These are phyloP conservation scores for Suaeda aralocaspica DNA, from an alignment of 148 eudicot species.

Conservation along the genomic window DNA sequence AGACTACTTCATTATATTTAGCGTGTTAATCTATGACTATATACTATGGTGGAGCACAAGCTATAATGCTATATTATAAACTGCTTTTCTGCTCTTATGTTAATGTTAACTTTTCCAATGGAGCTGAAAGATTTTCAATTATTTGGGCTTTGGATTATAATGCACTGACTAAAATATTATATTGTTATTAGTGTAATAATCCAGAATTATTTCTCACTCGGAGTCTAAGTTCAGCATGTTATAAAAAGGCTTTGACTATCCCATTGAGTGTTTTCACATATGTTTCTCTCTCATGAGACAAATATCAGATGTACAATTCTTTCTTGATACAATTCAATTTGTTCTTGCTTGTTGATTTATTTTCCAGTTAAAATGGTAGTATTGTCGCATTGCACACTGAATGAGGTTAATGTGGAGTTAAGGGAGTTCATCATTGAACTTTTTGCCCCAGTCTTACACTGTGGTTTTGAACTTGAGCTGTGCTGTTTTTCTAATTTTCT, in stretches of 20 bases:
- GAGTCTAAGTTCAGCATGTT: neutral
- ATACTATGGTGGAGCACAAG: neutral
- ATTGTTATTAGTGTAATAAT: neutral
- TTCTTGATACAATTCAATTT: neutral
- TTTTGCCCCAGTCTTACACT: neutral
- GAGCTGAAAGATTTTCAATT: neutral
- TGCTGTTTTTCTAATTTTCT: slow-evolving; percentile 11
- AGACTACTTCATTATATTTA: neutral
- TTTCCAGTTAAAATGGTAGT: neutral
- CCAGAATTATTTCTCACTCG: neutral
- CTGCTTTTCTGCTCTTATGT: neutral
- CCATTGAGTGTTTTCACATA: neutral
- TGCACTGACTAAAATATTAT: neutral
- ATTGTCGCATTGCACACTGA: neutral
- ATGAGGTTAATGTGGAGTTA: neutral
- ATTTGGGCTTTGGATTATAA: neutral
- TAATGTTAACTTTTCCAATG: neutral
- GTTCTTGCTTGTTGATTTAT: neutral
- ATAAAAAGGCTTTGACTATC: neutral
- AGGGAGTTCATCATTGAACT: neutral
- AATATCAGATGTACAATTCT: neutral
- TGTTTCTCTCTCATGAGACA: neutral
- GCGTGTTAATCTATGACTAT: neutral
- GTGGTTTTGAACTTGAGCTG: slow-evolving; percentile 6
- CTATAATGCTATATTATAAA: neutral